These are phyloP conservation scores for Suhomyces sp. DNA, from an alignment of 805 yeast species.

Conservation along the genomic window DNA sequence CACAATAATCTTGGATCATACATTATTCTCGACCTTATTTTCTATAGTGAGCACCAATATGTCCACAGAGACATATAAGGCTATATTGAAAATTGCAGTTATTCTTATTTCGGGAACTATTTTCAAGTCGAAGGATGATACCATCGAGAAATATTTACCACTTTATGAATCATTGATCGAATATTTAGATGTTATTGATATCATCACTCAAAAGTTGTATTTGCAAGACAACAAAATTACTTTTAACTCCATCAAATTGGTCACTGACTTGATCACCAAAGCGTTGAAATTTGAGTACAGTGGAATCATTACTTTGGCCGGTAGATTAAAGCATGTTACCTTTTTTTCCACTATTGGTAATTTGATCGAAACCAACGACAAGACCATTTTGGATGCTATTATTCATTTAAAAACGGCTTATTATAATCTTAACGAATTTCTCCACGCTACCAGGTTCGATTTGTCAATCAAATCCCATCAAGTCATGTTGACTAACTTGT, in stretches of 20 bases:
- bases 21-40: constrained; percentile 40
- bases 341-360: constrained; percentile 46
- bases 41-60: constrained; percentile 42
- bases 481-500: constrained; percentile 39
- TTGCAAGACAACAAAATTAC: constrained; percentile 46
- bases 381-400: constrained; percentile 29
- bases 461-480: constrained; percentile 39
- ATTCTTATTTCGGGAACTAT: constrained; percentile 44
- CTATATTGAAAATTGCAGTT: constrained; percentile 44
- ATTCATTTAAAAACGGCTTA: constrained; percentile 32
- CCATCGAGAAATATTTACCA: constrained; percentile 35
- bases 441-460: constrained; percentile 36
- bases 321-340: constrained; percentile 47
- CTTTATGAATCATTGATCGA: constrained; percentile 38
- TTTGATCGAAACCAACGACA: constrained; percentile 40
- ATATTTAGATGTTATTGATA: constrained; percentile 41
- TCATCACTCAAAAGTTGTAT: constrained; percentile 42
- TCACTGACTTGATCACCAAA: constrained; percentile 44
- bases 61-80: constrained; percentile 45
- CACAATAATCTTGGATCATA: constrained; percentile 36
- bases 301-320: constrained; percentile 44
- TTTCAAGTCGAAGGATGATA: constrained; percentile 36
- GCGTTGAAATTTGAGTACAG: constrained; percentile 43
- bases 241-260: constrained; percentile 44
- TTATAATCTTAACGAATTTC: constrained; percentile 35